Percentiles rank a stretch among this genome's conserved stretches.
Conservation (phyloP, 2,329 filamentous ascomycete genomes). For the Thielaviopsis ethacetica region DNA sequence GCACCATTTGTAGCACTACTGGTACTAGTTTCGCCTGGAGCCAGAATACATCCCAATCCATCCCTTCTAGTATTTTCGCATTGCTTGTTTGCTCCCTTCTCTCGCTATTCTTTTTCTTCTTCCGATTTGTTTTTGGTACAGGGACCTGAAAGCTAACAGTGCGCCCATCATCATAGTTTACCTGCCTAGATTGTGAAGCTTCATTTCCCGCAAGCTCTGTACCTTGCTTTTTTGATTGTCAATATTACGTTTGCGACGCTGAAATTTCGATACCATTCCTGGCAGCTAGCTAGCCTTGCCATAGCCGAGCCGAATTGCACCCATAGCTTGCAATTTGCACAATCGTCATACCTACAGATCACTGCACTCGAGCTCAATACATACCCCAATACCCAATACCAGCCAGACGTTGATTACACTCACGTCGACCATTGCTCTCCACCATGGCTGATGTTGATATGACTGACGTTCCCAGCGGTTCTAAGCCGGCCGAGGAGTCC, state of each 20-base stretch:
- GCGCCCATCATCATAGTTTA: background rate
- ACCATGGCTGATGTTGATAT: slow-evolving; percentile 92
- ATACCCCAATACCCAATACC: too few species aligned
- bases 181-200: background rate
- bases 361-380: background rate
- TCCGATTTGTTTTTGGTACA: background rate
- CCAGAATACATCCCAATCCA: background rate
- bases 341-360: background rate
- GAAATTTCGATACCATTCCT: background rate
- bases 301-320: background rate
- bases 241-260: background rate
- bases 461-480: slow-evolving; percentile 59
- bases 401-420: background rate
- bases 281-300: background rate
- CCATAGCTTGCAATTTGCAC: background rate
- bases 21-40: background rate
- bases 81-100: background rate
- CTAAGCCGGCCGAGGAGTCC: slow-evolving; percentile 35
- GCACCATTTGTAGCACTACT: too few species aligned
- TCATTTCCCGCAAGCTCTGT: slow-evolving; percentile 21
- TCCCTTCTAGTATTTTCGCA: background rate
- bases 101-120: background rate
- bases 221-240: background rate
- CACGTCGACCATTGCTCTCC: background rate
- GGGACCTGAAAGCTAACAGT: background rate